Conservation (phyloP, 2,329 filamentous ascomycete genomes). For the Conoideocrella luteorostrata region DNA sequence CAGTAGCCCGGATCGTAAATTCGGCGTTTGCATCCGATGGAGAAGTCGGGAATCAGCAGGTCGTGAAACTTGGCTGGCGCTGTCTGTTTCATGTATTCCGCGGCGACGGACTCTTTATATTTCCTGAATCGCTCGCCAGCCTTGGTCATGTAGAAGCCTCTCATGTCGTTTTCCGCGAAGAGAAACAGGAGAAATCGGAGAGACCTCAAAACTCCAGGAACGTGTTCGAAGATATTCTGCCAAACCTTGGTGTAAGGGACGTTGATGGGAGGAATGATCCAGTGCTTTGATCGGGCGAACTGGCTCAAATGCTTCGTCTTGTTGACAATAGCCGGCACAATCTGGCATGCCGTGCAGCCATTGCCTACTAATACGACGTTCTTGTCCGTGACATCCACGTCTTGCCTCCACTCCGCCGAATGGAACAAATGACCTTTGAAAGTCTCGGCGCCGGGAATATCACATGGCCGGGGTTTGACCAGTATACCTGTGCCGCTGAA, state of each 20-base stretch:
- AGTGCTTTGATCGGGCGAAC: constrained; percentile 36
- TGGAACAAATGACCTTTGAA: constrained; percentile 44
- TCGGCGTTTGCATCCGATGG: constrained; percentile 57
- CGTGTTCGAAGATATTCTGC: constrained; percentile 30
- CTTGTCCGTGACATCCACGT: constrained; percentile 40
- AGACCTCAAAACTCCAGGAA: constrained; percentile 40
- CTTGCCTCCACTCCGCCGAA: constrained; percentile 47
- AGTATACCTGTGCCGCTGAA: constrained; percentile 30
- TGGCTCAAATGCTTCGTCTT: constrained; percentile 31
- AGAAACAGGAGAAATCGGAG: constrained; percentile 36
- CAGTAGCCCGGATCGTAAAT: constrained; percentile 55
- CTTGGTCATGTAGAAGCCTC: constrained; percentile 34
- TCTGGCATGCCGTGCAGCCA: constrained; percentile 48
- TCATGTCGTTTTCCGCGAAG: constrained; percentile 24
- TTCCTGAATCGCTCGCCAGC: constrained; percentile 27
- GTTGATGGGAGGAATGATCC: constrained; percentile 30
- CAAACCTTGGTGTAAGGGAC: constrained; percentile 11
- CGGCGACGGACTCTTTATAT: constrained; percentile 29
- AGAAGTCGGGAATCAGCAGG: constrained; percentile 55
- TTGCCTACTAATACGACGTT: constrained; percentile 48
- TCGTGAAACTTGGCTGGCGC: constrained; percentile 56
- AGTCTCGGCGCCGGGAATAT: constrained; percentile 41
- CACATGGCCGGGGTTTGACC: constrained; percentile 25
- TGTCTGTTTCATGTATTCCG: constrained; percentile 33
- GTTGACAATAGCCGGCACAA: constrained; percentile 38